Conservation (phyloP, 2,329 filamentous ascomycete genomes). For the Zasmidium angulare region DNA sequence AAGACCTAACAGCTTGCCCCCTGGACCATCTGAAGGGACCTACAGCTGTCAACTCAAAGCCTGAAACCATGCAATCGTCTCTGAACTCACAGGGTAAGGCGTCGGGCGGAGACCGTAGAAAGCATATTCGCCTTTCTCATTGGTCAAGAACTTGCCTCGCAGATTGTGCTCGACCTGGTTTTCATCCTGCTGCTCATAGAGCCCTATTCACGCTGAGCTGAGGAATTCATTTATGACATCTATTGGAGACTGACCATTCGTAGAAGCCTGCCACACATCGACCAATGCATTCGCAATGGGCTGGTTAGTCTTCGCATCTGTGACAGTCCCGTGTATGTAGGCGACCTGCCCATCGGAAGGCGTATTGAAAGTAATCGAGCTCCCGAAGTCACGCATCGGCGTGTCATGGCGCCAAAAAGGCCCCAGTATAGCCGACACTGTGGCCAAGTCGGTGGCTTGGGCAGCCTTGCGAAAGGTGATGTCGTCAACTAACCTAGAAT, state of each 20-base stretch:
- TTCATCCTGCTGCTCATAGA: conserved; percentile 69
- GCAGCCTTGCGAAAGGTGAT: conserved; percentile 69
- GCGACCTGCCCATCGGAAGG: conserved; percentile 55
- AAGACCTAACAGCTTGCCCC: conserved; percentile 56
- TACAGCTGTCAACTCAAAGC: background rate
- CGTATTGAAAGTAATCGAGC: conserved; percentile 59
- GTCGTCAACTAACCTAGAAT: conserved; percentile 62
- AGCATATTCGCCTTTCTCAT: conserved; percentile 35
- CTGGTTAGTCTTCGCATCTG: conserved; percentile 60
- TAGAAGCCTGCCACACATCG: conserved; percentile 78
- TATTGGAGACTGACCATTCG: conserved; percentile 59
- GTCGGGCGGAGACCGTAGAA: conserved; percentile 27
- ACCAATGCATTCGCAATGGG: conserved; percentile 66
- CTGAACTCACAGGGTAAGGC: conserved; percentile 16
- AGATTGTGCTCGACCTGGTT: conserved; percentile 72
- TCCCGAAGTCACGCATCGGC: conserved; percentile 68
- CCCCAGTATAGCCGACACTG: conserved; percentile 76
- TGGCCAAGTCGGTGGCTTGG: conserved; percentile 53
- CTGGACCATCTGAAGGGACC: conserved; percentile 21
- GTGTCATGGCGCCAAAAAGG: conserved; percentile 80
- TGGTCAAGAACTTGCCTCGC: conserved; percentile 69
- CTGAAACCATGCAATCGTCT: background rate
- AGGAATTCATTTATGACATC: no score
- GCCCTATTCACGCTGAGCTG: no score
- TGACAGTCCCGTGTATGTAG: conserved; percentile 64